Evolutionary conservation across 345 rosid species (phyloP).

Genomic region (Eucalyptus cloeziana): DNA sequence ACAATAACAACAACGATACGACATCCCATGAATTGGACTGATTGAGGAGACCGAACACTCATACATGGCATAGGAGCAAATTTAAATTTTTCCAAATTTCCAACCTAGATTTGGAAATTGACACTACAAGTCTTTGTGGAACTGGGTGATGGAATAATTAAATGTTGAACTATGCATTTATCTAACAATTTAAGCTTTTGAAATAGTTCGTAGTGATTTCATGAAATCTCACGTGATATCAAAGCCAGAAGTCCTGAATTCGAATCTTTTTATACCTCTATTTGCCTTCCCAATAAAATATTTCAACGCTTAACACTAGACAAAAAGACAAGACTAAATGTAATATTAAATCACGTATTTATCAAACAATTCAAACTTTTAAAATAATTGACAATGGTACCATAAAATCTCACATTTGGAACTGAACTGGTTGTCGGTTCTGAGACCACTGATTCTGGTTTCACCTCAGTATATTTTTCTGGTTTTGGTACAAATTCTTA

Average conservation of each 20-base stretch:
- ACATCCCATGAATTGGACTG: background rate
- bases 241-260: rapidly evolving
- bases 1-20: background rate
- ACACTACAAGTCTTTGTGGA: background rate
- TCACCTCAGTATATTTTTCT: background rate
- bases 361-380: no score
- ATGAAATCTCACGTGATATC: no score
- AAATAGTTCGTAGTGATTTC: no score
- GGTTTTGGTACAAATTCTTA: background rate
- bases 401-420: no score
- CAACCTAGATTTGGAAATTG: background rate
- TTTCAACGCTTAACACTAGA: no score
- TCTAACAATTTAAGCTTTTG: no score
- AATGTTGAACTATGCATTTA: no score
- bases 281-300: no score
- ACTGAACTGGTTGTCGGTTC: rapidly evolving
- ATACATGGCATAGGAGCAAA: background rate
- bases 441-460: background rate
- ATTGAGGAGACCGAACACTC: background rate
- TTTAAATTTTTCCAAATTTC: background rate
- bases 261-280: no score
- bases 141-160: background rate
- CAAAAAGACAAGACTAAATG: no score
- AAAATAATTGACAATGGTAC: no score
- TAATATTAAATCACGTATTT: no score